Conservation (phyloP, 2,329 filamentous ascomycete species). For the Scedosporium aurantiacum region DNA sequence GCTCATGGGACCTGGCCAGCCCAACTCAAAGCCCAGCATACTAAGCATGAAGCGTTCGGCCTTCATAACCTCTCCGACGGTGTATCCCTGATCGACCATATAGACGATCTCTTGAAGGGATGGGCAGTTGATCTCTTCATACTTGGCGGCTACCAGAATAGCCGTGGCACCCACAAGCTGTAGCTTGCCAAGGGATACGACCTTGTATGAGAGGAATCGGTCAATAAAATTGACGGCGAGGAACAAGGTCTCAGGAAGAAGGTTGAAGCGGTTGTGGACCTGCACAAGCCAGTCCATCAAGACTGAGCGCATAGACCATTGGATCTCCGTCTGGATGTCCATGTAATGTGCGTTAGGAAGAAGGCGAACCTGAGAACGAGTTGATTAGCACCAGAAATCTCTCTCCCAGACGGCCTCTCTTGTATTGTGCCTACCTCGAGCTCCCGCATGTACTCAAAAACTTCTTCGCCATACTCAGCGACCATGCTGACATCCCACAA, state of each 20-base stretch:
- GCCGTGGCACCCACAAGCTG: conserved; percentile 94
- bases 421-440: conserved; percentile 56
- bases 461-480: conserved; percentile 90
- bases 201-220: conserved; percentile 86
- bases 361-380: conserved; percentile 52
- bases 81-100: conserved; percentile 94
- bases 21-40: conserved; percentile 90
- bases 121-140: conserved; percentile 97
- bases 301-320: conserved; percentile 97
- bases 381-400: neutral
- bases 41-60: conserved; percentile 97
- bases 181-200: conserved; percentile 87
- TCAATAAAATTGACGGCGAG: conserved; percentile 95
- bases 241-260: conserved; percentile 91
- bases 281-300: conserved; percentile 98
- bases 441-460: conserved; percentile 82
- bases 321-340: conserved; percentile 92
- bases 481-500: conserved; percentile 95
- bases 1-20: conserved; percentile 98
- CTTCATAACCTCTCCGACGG: conserved; percentile 84
- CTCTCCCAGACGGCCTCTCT: neutral
- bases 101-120: conserved; percentile 92
- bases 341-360: conserved; percentile 89
- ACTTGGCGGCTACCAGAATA: conserved; percentile 92
- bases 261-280: conserved; percentile 81